Evolutionary conservation across 2,329 filamentous ascomycete species (phyloP).

Genomic region (Sarocladiaceae sp.): DNA sequence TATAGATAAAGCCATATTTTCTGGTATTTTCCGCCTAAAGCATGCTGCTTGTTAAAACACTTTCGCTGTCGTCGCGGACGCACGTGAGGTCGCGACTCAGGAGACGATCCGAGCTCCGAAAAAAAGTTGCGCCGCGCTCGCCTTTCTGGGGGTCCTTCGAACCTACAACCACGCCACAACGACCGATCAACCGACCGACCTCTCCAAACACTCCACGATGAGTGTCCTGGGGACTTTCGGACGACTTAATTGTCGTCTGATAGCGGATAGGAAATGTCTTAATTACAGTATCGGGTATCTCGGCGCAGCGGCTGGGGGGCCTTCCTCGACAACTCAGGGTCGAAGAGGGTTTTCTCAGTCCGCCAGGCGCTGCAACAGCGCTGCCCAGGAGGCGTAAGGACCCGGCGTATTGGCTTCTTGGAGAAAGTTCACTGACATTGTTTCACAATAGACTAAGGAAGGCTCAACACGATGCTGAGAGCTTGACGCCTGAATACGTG

Average conservation of each 20-base stretch:
- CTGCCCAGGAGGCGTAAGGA: slow-evolving; percentile 38
- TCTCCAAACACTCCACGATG: slow-evolving; percentile 25
- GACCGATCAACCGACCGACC: neutral
- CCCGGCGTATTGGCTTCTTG: neutral
- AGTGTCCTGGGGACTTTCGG: slow-evolving; percentile 34
- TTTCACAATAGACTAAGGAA: slow-evolving; percentile 37
- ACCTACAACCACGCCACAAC: slow-evolving; percentile 1
- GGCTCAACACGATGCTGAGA: slow-evolving; percentile 48
- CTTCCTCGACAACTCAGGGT: slow-evolving; percentile 18
- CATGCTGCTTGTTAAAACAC: too few species aligned
- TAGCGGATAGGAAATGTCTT: slow-evolving; percentile 19
- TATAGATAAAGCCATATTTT: too few species aligned
- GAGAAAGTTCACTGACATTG: neutral
- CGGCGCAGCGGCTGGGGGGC: slow-evolving; percentile 19
- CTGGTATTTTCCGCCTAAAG: too few species aligned
- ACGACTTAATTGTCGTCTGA: slow-evolving; percentile 37
- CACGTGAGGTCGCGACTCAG: slow-evolving; percentile 17
- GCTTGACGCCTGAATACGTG: slow-evolving; percentile 55
- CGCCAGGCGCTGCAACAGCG: slow-evolving; percentile 21
- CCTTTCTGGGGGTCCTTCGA: neutral
- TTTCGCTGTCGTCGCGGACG: slow-evolving; percentile 5
- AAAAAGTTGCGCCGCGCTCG: slow-evolving; percentile 8
- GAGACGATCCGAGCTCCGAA: slow-evolving; percentile 7
- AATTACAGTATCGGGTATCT: slow-evolving; percentile 22
- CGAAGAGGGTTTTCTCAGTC: slow-evolving; percentile 31